Evolutionary conservation across 2,329 filamentous ascomycete genomes (phyloP).

Genomic region (Dactylella cylindrospora): DNA sequence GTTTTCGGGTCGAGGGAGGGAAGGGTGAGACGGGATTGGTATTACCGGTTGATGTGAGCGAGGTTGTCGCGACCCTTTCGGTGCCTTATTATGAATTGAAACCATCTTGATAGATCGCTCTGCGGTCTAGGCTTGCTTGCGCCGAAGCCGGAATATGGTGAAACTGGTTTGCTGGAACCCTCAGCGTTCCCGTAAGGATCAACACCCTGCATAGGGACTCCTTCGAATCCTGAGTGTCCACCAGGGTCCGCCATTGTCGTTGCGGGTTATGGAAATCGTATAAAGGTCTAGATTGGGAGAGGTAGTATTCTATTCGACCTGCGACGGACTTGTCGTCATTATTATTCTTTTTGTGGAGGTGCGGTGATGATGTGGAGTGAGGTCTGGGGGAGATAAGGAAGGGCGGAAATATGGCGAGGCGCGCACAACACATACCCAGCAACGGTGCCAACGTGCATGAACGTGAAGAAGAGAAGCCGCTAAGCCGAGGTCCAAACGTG

Average conservation of each 20-base stretch:
- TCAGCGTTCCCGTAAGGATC: slow-evolving; percentile 41
- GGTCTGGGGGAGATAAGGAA: slow-evolving; percentile 1
- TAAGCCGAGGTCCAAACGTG: slow-evolving; percentile 35
- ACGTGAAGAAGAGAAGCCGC: slow-evolving; percentile 31
- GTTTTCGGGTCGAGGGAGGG: slow-evolving; percentile 29
- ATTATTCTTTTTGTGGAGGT: neutral
- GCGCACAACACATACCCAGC: slow-evolving; percentile 40
- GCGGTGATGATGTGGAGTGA: slow-evolving; percentile 16
- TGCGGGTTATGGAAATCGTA: neutral
- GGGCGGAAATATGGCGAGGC: slow-evolving; percentile 28
- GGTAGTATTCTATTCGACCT: slow-evolving; percentile 4
- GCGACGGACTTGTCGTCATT: slow-evolving; percentile 13
- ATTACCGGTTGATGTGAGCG: slow-evolving; percentile 39
- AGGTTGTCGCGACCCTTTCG: slow-evolving; percentile 40
- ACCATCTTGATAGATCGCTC: slow-evolving; percentile 24
- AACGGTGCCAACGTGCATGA: slow-evolving; percentile 16
- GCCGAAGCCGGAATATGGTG: slow-evolving; percentile 17
- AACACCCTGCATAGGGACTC: slow-evolving; percentile 36
- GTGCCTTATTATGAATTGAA: slow-evolving; percentile 34
- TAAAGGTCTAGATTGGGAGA: neutral
- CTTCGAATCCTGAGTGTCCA: slow-evolving; percentile 33
- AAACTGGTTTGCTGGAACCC: slow-evolving; percentile 19
- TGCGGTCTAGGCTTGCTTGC: slow-evolving; percentile 10
- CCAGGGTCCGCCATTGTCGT: slow-evolving; percentile 34
- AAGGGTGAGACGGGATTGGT: slow-evolving; percentile 35